These are phyloP conservation scores for Globisporangium abappressorium DNA, from an alignment of 352 stramenopile species.

Conservation along the genomic window DNA sequence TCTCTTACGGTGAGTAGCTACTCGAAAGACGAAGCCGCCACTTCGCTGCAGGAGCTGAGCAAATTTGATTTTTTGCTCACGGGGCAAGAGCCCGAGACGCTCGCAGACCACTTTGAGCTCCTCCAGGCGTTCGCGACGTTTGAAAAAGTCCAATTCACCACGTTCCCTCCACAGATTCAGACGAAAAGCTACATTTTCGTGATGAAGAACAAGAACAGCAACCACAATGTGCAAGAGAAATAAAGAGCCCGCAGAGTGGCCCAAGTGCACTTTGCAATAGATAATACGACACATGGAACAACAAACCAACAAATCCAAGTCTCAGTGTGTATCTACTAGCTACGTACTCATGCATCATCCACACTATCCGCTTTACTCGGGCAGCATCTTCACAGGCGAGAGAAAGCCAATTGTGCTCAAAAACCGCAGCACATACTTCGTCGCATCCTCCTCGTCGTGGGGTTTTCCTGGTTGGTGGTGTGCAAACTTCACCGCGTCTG, in stretches of 20 bases:
- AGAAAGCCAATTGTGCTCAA: conserved; percentile 45
- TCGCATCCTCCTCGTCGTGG: conserved; percentile 22
- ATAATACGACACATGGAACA: neutral
- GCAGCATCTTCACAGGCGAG: conserved; percentile 29
- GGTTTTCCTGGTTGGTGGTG: conserved; percentile 3
- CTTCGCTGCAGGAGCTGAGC: conserved; percentile 37
- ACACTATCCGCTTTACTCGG: neutral
- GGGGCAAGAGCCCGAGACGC: conserved; percentile 26
- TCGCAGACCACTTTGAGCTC: conserved; percentile 46
- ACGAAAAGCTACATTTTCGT: conserved; percentile 53
- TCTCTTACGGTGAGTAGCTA: conserved; percentile 34
- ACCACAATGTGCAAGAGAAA: neutral
- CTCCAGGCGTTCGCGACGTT: conserved; percentile 51
- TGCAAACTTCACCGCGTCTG: conserved; percentile 5
- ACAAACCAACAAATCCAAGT: neutral
- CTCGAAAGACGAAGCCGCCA: conserved; percentile 70
- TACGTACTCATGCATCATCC: neutral
- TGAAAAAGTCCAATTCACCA: conserved; percentile 30
- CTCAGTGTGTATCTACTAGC: neutral
- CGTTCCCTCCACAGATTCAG: conserved; percentile 40
- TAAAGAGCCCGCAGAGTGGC: neutral
- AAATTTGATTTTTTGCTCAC: conserved; percentile 72
- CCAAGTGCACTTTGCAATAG: neutral
- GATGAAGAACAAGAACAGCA: conserved; percentile 38
- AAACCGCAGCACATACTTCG: conserved; percentile 51